A percentile compares a stretch with the other conserved stretches of the same genome.
These are phyloP conservation scores for Reticulascus tulasneorum DNA, from an alignment of 2,329 filamentous ascomycete species.

Conservation along the genomic window DNA sequence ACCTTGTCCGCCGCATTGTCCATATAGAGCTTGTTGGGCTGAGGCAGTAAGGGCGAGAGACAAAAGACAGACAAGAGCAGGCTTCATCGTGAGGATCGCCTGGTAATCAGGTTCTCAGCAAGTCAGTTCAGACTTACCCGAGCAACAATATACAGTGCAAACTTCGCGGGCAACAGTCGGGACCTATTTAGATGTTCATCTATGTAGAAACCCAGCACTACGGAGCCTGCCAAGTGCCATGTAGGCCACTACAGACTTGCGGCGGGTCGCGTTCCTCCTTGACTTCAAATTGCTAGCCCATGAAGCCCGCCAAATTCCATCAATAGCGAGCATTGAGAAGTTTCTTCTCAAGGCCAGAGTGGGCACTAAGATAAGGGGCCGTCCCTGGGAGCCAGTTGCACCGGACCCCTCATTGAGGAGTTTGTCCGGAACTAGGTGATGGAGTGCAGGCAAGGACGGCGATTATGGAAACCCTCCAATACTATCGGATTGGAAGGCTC, in stretches of 20 bases:
- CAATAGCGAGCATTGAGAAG: too few relatives aligned
- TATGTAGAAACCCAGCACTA: too few relatives aligned
- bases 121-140: not conserved
- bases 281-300: constrained; percentile 2
- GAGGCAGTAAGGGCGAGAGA: constrained; percentile 10
- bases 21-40: constrained; percentile 16
- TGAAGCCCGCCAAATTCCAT: constrained; percentile 6
- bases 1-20: constrained; percentile 40
- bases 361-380: too few relatives aligned
- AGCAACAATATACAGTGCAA: not conserved
- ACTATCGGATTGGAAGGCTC: too few relatives aligned
- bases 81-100: constrained; percentile 9
- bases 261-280: constrained; percentile 9
- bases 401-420: too few relatives aligned
- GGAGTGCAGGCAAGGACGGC: too few relatives aligned
- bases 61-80: constrained; percentile 3
- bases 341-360: too few relatives aligned
- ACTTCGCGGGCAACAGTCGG: too few relatives aligned
- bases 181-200: too few relatives aligned
- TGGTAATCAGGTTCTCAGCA: not conserved
- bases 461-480: too few relatives aligned
- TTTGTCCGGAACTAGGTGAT: too few relatives aligned
- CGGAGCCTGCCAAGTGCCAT: constrained; percentile 9
- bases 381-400: too few relatives aligned
- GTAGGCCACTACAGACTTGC: not conserved